A percentile compares a stretch with the other conserved stretches of the same genome.
Conservation (phyloP, 2,329 filamentous ascomycete genomes). For the Penicillium sp. region DNA sequence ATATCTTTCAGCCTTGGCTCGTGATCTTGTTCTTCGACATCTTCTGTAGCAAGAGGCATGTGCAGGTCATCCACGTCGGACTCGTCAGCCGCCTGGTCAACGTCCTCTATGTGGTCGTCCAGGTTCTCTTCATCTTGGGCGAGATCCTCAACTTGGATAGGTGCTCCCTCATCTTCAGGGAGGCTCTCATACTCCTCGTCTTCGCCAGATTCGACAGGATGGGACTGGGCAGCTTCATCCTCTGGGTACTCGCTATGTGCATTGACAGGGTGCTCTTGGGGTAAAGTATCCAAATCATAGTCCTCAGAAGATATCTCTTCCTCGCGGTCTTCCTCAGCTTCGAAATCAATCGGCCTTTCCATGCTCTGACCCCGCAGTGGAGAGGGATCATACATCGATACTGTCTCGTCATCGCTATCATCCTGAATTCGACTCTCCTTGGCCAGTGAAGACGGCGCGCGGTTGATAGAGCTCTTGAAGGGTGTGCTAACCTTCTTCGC, state of each 20-base stretch:
- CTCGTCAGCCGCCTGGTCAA: neutral
- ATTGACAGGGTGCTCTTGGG: neutral
- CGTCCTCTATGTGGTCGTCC: neutral
- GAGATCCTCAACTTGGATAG: neutral
- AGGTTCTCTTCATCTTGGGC: neutral
- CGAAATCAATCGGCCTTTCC: constrained; percentile 26
- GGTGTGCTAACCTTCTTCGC: constrained; percentile 49
- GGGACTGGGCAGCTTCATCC: neutral
- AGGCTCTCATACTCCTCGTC: neutral
- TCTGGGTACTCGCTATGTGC: neutral
- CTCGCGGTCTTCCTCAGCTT: constrained; percentile 26
- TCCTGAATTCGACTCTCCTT: constrained; percentile 7
- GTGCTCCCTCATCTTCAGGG: neutral
- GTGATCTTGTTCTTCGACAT: constrained; percentile 18
- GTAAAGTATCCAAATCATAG: neutral
- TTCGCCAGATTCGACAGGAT: neutral
- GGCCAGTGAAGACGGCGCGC: constrained; percentile 20
- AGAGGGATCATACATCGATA: constrained; percentile 8
- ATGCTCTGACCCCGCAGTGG: constrained; percentile 18
- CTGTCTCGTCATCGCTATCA: constrained; percentile 1
- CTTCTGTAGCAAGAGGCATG: neutral
- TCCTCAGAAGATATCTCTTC: constrained; percentile 10
- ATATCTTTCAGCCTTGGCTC: neutral
- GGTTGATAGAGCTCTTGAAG: constrained; percentile 38
- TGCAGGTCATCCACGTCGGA: neutral